These are phyloP conservation scores for Plasmopara halstedii DNA, from an alignment of 352 stramenopile genomes.

Conservation along the genomic window DNA sequence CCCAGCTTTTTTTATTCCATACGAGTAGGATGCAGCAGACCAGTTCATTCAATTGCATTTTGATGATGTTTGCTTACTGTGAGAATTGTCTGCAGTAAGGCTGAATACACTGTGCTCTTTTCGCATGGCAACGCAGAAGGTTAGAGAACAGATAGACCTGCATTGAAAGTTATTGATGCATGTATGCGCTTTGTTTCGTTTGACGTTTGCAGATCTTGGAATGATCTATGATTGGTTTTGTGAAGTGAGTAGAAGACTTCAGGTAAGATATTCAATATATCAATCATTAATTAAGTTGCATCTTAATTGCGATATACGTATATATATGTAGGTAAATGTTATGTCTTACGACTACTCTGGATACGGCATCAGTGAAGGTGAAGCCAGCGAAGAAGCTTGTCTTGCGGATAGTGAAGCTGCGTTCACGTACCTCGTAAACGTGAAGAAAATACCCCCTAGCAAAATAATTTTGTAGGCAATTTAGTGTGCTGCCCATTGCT, in stretches of 20 bases:
- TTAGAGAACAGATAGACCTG: slow-evolving; percentile 6
- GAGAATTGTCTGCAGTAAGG: slow-evolving; percentile 43
- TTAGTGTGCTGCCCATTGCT: neutral
- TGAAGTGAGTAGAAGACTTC: slow-evolving; percentile 77
- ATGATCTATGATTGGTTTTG: slow-evolving; percentile 98
- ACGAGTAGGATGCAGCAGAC: slow-evolving; percentile 41
- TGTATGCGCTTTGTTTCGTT: neutral
- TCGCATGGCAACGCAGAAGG: slow-evolving; percentile 96
- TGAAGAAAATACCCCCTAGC: slow-evolving; percentile 85
- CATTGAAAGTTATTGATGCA: neutral
- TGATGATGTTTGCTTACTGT: slow-evolving; percentile 11
- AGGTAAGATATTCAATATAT: too few relatives aligned
- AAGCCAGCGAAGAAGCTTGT: slow-evolving; percentile 89
- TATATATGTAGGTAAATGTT: slow-evolving; percentile 73
- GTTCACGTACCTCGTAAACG: slow-evolving; percentile 92
- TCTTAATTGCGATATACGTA: too few relatives aligned
- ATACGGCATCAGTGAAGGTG: slow-evolving; percentile 94
- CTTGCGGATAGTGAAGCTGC: slow-evolving; percentile 94
- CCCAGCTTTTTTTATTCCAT: slow-evolving; percentile 93
- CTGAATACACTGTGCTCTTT: slow-evolving; percentile 94
- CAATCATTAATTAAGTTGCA: too few relatives aligned
- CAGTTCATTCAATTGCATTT: neutral
- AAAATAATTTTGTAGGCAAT: slow-evolving; percentile 93
- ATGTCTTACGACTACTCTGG: slow-evolving; percentile 95
- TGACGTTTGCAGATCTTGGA: slow-evolving; percentile 76